Percentiles rank a stretch among this genome's conserved stretches.
Evolutionary conservation across 2,329 filamentous ascomycete species (phyloP).

Genomic region (Diaporthe destruens): DNA sequence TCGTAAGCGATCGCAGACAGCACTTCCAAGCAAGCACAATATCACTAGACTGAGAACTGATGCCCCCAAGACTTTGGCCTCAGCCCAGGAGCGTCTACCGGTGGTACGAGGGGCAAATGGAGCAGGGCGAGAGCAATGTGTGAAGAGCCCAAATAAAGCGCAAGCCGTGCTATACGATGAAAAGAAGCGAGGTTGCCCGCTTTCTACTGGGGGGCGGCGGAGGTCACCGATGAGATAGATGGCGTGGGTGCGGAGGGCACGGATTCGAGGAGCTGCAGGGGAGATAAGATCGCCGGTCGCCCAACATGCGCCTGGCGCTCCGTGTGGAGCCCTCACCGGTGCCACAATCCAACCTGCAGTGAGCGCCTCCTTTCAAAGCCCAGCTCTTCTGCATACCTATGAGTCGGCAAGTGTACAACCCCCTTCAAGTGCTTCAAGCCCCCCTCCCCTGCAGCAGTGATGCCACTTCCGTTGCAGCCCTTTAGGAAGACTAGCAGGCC

Average conservation of each 20-base stretch:
- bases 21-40: neutral
- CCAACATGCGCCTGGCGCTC: neutral
- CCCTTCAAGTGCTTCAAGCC: too few species aligned
- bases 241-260: neutral
- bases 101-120: neutral
- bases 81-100: too few species aligned
- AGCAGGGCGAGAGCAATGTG: neutral
- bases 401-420: neutral
- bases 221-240: slow-evolving; percentile 17
- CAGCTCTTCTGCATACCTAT: neutral
- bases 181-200: neutral
- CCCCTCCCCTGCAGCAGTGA: neutral
- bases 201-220: neutral
- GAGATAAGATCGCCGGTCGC: neutral
- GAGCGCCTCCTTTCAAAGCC: neutral
- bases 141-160: neutral
- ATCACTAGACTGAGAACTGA: neutral
- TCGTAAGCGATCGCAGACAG: neutral
- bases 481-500: neutral
- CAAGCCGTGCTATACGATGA: neutral
- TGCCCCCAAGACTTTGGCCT: neutral
- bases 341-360: slow-evolving; percentile 18
- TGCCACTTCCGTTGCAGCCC: neutral
- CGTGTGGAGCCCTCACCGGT: neutral
- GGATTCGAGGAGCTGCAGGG: neutral